Base-by-base conservation (phyloP, 1,139 yeast genomes). In the Protomyces gravidus region DNA sequence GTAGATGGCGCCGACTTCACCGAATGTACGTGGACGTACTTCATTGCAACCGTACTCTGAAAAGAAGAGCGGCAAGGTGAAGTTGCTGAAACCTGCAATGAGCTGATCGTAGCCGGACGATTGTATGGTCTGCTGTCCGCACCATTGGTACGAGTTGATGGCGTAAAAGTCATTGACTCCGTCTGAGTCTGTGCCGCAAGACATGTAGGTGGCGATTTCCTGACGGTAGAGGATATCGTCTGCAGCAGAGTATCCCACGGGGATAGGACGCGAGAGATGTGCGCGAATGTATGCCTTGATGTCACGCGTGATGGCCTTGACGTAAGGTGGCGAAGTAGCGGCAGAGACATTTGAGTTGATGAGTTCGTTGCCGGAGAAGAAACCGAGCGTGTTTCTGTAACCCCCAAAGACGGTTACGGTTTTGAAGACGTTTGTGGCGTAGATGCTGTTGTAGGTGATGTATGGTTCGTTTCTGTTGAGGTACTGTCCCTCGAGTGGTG, bases 161-260 rank as follows among this genome's bases (percentile, higher is more conserved):
- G 96, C 97, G 69, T 87, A 88, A 74, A 89, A 89, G 70, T 89
- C 97, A 17, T 95, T 55, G 59, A 28, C 32, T 27, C 62, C 55
- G 25, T 76, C 80, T 55, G 82, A 86, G 32, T 77, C 76, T 33
- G 72, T 73, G 25, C 81, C 81, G 73, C 97, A 90, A 63, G 89
- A 84, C 67, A 90, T 79, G 72, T 88, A 90, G 68, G 84, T 85
- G 72, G 89, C 86, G 64, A 92, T 82, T 40, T 89, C 87, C 61
- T 80, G 74, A 71, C 96, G 81, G 66, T 85, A 80, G 28, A 78
- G 79, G 61, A 75, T 75, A 68, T 85, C 95, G 72, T 89, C 96
- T 55, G 95, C 95, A 48, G 96, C 92, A 11, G 96, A 86, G 72
- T 89, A 90, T 55, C 97, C 97, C 46, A 90, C 94, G 2, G 96